These are phyloP conservation scores for Teunomyces pallodes DNA, from an alignment of 805 yeast species.

Conservation along the genomic window DNA sequence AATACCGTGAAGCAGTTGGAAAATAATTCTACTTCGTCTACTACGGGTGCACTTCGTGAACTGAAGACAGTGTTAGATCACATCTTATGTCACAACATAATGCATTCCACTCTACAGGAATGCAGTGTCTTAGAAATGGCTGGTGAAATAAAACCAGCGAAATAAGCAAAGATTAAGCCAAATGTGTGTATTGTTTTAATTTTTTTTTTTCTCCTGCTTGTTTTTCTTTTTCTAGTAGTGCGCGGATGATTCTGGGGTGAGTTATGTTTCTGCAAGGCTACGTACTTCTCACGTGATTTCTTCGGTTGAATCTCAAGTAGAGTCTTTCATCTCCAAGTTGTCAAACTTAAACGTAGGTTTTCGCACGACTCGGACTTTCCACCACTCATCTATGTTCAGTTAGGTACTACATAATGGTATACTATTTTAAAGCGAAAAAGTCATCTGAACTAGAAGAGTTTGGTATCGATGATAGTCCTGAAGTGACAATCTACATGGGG, in stretches of 20 bases:
- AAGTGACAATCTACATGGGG: conserved; percentile 57
- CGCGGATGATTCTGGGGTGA: too few species aligned
- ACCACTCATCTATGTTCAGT: background rate
- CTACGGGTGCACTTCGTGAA: background rate
- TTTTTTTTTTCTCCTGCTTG: too few species aligned
- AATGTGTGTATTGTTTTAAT: too few species aligned
- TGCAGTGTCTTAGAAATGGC: background rate
- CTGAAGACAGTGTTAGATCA: background rate
- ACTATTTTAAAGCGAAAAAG: conserved; percentile 24
- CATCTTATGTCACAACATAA: background rate
- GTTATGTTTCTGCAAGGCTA: too few species aligned
- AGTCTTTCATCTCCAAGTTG: too few species aligned
- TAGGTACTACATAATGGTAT: conserved; percentile 22
- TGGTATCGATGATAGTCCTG: conserved; percentile 20
- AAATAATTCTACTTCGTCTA: background rate
- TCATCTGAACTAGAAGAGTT: conserved; percentile 13
- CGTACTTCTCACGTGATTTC: too few species aligned
- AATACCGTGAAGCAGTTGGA: background rate
- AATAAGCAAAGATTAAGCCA: too few species aligned
- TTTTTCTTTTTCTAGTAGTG: too few species aligned
- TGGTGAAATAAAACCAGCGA: background rate
- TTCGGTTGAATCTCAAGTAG: too few species aligned
- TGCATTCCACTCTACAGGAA: too few species aligned
- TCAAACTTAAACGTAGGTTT: background rate
- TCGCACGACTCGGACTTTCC: background rate